These are phyloP conservation scores for Paraphaeosphaeria minitans DNA, from an alignment of 2,329 filamentous ascomycete species.

Conservation along the genomic window DNA sequence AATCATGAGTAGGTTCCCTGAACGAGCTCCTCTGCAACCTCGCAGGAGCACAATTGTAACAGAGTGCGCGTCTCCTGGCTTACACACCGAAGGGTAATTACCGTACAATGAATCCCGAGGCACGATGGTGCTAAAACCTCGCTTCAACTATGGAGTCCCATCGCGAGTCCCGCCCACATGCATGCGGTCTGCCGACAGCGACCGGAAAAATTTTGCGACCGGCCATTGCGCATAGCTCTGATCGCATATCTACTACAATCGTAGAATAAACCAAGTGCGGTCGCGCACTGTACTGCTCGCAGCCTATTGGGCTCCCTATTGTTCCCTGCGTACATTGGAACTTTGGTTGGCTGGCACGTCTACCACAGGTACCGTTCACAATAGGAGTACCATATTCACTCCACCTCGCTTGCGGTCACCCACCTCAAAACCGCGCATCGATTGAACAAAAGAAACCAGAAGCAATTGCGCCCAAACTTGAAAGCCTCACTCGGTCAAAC, in stretches of 20 bases:
- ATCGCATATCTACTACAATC: neutral
- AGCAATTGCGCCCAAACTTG: neutral
- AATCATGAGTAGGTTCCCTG: neutral
- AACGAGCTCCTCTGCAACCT: neutral
- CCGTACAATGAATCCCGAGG: neutral
- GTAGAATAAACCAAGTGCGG: neutral
- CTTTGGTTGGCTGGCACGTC: neutral
- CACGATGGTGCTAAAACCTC: neutral
- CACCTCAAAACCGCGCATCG: neutral
- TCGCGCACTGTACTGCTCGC: neutral
- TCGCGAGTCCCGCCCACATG: neutral
- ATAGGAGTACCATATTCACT: neutral
- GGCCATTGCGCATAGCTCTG: neutral
- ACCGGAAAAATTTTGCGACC: neutral
- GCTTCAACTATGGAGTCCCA: neutral
- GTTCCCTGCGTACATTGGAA: neutral
- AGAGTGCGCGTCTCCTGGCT: neutral
- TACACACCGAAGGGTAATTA: neutral
- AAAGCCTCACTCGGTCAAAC: neutral
- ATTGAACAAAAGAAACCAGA: neutral
- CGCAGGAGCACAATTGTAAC: neutral
- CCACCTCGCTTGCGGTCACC: constrained; percentile 18
- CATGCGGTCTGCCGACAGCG: constrained; percentile 7
- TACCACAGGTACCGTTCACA: neutral
- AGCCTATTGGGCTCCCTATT: neutral